These are phyloP conservation scores for Funneliformis caledonium DNA, from an alignment of 371 early-diverging fungal species.

Conservation along the genomic window DNA sequence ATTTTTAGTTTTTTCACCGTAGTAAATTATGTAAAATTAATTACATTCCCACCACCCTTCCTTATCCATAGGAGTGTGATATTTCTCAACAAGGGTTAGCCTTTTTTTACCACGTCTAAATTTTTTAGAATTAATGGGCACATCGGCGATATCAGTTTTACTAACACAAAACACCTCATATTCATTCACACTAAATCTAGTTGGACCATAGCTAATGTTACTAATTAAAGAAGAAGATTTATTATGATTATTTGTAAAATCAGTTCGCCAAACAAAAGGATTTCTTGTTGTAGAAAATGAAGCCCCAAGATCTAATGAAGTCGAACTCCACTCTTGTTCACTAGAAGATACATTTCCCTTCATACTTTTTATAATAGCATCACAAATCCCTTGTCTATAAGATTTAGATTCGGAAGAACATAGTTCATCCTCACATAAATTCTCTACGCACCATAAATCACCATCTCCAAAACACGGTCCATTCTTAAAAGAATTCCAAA, in stretches of 20 bases:
- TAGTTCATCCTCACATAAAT: background rate
- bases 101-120: background rate
- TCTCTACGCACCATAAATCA: constrained; percentile 7
- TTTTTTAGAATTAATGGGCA: background rate
- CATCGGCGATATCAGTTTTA: background rate
- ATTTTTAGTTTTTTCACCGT: too few species aligned
- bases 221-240: background rate
- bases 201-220: too few species aligned
- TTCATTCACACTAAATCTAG: constrained; percentile 21
- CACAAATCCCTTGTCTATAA: constrained; percentile 7
- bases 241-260: background rate
- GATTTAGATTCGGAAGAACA: background rate
- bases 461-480: constrained; percentile 27
- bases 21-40: too few species aligned
- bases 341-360: background rate
- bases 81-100: background rate
- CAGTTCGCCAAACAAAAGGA: background rate
- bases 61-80: background rate
- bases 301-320: background rate
- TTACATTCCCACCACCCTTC: too few species aligned
- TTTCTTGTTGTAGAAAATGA: background rate
- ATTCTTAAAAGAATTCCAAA: background rate
- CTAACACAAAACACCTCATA: constrained; percentile 13
- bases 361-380: background rate
- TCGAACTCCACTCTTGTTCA: background rate